Evolutionary conservation across 176 grass and related monocot genomes (phyloP).

Genomic region (Eragrostis nindensis): DNA sequence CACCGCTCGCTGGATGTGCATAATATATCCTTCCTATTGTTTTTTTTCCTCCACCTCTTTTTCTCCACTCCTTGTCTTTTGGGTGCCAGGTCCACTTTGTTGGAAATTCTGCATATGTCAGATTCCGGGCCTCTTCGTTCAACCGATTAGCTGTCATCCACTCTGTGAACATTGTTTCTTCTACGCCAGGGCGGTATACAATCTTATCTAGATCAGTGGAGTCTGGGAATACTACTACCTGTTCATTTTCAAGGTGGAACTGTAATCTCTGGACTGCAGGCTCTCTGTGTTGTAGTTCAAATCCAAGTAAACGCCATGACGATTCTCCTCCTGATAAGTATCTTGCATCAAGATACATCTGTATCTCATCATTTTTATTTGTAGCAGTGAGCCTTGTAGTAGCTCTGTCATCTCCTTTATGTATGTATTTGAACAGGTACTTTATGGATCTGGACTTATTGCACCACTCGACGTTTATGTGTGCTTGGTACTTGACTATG

Average conservation of each 20-base stretch:
- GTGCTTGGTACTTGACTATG: conserved; percentile 34
- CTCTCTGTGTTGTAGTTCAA: conserved; percentile 37
- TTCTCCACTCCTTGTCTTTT: neutral
- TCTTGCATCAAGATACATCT: conserved; percentile 34
- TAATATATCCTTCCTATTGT: conserved; percentile 25
- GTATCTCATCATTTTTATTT: conserved; percentile 36
- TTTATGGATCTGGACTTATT: conserved; percentile 41
- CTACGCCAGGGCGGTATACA: neutral
- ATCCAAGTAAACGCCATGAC: conserved; percentile 34
- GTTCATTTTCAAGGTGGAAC: conserved; percentile 31
- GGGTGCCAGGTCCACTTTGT: conserved; percentile 20
- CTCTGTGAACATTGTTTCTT: conserved; percentile 26
- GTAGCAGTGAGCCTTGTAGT: neutral
- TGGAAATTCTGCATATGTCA: conserved; percentile 45
- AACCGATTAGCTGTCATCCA: conserved; percentile 32
- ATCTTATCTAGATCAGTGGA: neutral
- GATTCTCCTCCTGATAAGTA: conserved; percentile 39
- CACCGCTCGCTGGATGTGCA: conserved; percentile 22
- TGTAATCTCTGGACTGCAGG: conserved; percentile 27
- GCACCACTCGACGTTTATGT: conserved; percentile 45
- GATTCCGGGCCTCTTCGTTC: neutral
- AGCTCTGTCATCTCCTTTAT: conserved; percentile 28
- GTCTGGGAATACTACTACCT: conserved; percentile 29
- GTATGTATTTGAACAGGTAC: conserved; percentile 49
- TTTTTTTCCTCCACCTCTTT: neutral